Evolutionary conservation across 805 yeast species (phyloP).

Genomic region (Saccharomycopsis sp.): DNA sequence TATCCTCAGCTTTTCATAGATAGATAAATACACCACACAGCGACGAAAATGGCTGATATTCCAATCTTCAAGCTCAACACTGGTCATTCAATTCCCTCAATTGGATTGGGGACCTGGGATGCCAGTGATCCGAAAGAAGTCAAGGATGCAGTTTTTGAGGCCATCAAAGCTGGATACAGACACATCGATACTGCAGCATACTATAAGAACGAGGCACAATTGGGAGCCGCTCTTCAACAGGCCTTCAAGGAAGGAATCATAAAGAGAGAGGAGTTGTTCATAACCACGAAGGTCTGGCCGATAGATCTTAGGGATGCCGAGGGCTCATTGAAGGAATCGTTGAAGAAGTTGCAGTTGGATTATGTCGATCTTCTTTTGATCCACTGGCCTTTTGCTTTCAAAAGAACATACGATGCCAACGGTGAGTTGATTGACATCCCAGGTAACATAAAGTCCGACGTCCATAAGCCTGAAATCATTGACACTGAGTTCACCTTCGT

Average conservation of each 20-base stretch:
- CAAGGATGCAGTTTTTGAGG: constrained; percentile 47
- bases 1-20: no score
- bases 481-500: constrained; percentile 18
- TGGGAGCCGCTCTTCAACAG: constrained; percentile 50
- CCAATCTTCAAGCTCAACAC: constrained; percentile 42
- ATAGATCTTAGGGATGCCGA: constrained; percentile 45
- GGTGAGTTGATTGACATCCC: constrained; percentile 28
- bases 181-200: constrained; percentile 75
- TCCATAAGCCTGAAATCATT: constrained; percentile 29
- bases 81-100: constrained; percentile 56
- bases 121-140: constrained; percentile 50
- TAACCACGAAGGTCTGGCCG: constrained; percentile 67
- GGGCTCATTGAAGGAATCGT: constrained; percentile 49
- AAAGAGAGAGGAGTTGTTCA: constrained; percentile 56
- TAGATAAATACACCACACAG: background rate
- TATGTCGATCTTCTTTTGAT: constrained; percentile 73
- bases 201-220: constrained; percentile 60
- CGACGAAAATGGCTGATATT: background rate
- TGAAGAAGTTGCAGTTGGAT: constrained; percentile 58
- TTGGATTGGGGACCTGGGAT: constrained; percentile 74
- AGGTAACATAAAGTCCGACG: constrained; percentile 26
- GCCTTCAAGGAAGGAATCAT: constrained; percentile 37
- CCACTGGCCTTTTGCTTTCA: constrained; percentile 74
- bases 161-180: constrained; percentile 58
- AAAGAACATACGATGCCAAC: constrained; percentile 24